Evolutionary conservation across 148 eudicot genomes (phyloP), one percentile per base, ranked within the genome.

Genomic region (Simmondsia chinensis): DNA sequence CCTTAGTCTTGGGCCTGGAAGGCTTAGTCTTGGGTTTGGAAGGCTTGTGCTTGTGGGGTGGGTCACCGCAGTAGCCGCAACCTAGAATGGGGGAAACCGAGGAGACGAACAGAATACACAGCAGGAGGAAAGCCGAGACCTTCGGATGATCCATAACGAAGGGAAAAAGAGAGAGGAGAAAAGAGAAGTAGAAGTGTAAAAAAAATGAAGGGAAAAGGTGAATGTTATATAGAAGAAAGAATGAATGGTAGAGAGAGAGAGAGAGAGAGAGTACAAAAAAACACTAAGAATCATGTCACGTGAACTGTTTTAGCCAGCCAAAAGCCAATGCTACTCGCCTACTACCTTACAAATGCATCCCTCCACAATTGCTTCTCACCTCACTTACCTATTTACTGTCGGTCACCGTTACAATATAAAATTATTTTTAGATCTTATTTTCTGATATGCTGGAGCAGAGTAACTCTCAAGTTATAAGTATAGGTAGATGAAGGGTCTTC

Each of bases 221-320:
- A 16, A 33, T 45, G 63, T 43, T 58, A 54, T 35, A 57, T 65
- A 50, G 43, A 45, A 24, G 30, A 23, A 39, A 40, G 30, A 28
- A 20, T 38, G 3, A 38, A 21, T 3, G 34, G 39, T 54, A 62
- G 48, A 48, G 24, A 16, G 30, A 11, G 10, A 14, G 22, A 8
- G 10, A 5, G 32, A 11, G 16, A 5, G 39, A 39, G 44, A 57
- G 34, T 21, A 48, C 46, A 34, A 23, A 55, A 24, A 45, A 63
- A 50, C 42, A 33, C 48, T 40, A 46, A 43, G 56, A 23, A 71
- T 31, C 50, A 43, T 28, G 20, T 56, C 87, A 79, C 75, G 87
- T 79, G 87, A 79, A n/a, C n/a, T n/a, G n/a, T n/a, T n/a, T n/a
- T n/a, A 79, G 54, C 4, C 46, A 40, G 74, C 70, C 86, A 76